Conservation (phyloP, 257 asterid species). For the Solanum peruvianum region DNA sequence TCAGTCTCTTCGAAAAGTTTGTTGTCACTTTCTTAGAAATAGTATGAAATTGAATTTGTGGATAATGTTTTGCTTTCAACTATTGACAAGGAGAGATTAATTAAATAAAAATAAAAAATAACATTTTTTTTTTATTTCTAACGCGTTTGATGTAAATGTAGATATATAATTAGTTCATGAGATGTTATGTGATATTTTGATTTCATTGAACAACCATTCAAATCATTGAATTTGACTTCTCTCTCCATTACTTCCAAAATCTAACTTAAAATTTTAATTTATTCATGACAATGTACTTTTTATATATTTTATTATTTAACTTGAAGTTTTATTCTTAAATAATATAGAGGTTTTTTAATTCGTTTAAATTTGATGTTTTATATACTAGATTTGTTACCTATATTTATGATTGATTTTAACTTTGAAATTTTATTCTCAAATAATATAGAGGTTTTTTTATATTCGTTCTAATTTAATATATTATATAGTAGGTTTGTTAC, state of each 20-base stretch:
- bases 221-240: not conserved
- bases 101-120: not conserved
- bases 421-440: not conserved
- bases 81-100: not conserved
- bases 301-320: not conserved
- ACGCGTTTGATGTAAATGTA: not conserved
- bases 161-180: not conserved
- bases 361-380: not conserved
- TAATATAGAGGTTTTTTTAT: not conserved
- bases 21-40: not conserved
- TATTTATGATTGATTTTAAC: not conserved
- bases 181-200: not conserved
- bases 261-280: too few relatives aligned
- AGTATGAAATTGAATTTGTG: not conserved
- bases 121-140: not conserved
- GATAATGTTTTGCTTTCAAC: not conserved
- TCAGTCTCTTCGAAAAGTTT: not conserved
- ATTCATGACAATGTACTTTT: not conserved
- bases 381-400: not conserved
- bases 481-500: not conserved
- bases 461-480: not conserved
- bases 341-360: not conserved
- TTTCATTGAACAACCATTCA: not conserved
- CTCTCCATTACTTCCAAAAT: not conserved
- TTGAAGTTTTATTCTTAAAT: not conserved